phyloP scores from a whole-genome alignment of 805 yeast species.

The Teunomyces cretensis region DNA sequence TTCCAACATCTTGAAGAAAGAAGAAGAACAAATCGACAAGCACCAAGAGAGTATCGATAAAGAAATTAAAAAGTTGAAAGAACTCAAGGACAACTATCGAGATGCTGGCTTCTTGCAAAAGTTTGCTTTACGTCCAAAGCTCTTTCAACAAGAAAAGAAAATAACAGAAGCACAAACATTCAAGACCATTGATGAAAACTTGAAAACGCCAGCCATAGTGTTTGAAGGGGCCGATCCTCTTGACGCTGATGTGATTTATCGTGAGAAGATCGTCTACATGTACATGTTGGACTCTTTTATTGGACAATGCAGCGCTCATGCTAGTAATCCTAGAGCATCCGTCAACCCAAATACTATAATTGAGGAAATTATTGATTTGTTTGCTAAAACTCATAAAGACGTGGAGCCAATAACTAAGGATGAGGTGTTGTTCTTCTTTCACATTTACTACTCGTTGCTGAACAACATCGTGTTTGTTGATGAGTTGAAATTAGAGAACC shows the following conservation, averaged over 20 bases:
- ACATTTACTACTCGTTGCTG: slow-evolving; percentile 29
- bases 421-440: slow-evolving; percentile 27
- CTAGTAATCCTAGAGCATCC: slow-evolving; percentile 6
- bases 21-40: slow-evolving; percentile 1
- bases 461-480: slow-evolving; percentile 24
- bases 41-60: slow-evolving; percentile 12
- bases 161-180: slow-evolving; percentile 19
- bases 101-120: slow-evolving; percentile 25
- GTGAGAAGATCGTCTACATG: slow-evolving; percentile 16
- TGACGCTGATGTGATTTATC: slow-evolving; percentile 12
- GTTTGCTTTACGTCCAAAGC: slow-evolving; percentile 19
- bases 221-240: slow-evolving; percentile 20
- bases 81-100: slow-evolving; percentile 20
- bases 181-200: slow-evolving; percentile 12
- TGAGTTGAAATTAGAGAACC: slow-evolving; percentile 27
- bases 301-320: slow-evolving; percentile 20
- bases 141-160: slow-evolving; percentile 22
- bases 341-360: slow-evolving; percentile 20
- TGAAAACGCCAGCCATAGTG: slow-evolving; percentile 15
- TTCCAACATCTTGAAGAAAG: not conserved
- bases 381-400: slow-evolving; percentile 19
- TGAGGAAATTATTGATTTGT: slow-evolving; percentile 20
- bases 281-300: slow-evolving; percentile 26
- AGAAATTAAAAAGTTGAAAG: slow-evolving; percentile 23
- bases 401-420: slow-evolving; percentile 20